These are phyloP conservation scores for Fusarium sp. DNA, from an alignment of 2,329 filamentous ascomycete genomes.

Conservation along the genomic window DNA sequence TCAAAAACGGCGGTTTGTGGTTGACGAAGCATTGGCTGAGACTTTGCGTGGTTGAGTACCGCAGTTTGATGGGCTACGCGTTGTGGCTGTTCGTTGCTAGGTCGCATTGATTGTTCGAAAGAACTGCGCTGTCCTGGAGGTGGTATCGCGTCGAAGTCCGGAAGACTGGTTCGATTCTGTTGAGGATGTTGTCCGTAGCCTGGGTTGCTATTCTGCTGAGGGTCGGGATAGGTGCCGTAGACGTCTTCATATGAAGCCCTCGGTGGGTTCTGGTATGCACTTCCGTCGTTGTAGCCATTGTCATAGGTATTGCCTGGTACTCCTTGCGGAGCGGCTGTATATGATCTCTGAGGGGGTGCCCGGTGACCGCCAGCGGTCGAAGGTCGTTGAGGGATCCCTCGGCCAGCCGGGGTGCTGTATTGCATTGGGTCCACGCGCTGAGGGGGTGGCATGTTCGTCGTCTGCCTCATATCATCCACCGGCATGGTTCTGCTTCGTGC, in stretches of 20 bases:
- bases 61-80: slow-evolving; percentile 63
- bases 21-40: slow-evolving; percentile 73
- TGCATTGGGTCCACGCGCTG: slow-evolving; percentile 59
- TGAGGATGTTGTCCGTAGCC: slow-evolving; percentile 39
- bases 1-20: slow-evolving; percentile 78
- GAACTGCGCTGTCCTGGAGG: slow-evolving; percentile 54
- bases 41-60: slow-evolving; percentile 70
- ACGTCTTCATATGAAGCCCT: slow-evolving; percentile 61
- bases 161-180: slow-evolving; percentile 47
- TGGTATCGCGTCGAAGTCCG: slow-evolving; percentile 58
- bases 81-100: slow-evolving; percentile 57
- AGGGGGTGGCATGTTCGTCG: slow-evolving; percentile 52
- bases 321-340: slow-evolving; percentile 56
- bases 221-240: slow-evolving; percentile 67
- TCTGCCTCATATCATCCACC: slow-evolving; percentile 58
- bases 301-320: slow-evolving; percentile 52
- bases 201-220: slow-evolving; percentile 47
- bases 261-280: slow-evolving; percentile 47
- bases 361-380: slow-evolving; percentile 66
- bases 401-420: slow-evolving; percentile 59
- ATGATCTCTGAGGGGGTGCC: slow-evolving; percentile 64
- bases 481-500: slow-evolving; percentile 73
- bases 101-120: slow-evolving; percentile 62
- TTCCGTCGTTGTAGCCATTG: slow-evolving; percentile 48
- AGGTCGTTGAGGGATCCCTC: slow-evolving; percentile 63